Evolutionary conservation across 495 filamentous ascomycete genomes (phyloP).

Genomic region (Trichoderma erinaceum): DNA sequence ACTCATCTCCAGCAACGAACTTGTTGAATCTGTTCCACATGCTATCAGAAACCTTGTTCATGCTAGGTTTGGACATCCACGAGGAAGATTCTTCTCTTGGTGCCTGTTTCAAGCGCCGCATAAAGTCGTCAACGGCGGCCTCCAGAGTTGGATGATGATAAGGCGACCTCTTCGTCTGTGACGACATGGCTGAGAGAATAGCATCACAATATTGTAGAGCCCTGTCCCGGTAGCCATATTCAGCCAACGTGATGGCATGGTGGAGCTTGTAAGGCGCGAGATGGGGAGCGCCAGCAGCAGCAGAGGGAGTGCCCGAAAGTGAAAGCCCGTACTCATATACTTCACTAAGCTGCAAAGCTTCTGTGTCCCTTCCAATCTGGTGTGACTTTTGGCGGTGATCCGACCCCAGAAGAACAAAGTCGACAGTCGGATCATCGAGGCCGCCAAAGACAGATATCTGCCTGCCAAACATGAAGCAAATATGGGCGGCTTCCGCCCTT

Average conservation of each 20-base stretch:
- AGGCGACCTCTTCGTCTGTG: conserved; percentile 73
- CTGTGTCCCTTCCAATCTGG: conserved; percentile 67
- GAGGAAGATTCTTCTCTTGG: conserved; percentile 61
- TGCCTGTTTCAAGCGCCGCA: conserved; percentile 72
- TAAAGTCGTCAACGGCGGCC: conserved; percentile 72
- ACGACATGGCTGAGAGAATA: conserved; percentile 70
- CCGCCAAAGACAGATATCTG: conserved; percentile 64
- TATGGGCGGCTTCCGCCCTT: conserved; percentile 82
- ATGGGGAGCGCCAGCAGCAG: conserved; percentile 61
- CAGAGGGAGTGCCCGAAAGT: conserved; percentile 51
- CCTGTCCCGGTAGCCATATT: conserved; percentile 72
- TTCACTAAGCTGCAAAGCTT: conserved; percentile 82
- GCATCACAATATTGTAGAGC: conserved; percentile 88
- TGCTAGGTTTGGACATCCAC: conserved; percentile 90
- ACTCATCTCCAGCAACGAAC: conserved; percentile 89
- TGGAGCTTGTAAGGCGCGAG: conserved; percentile 83
- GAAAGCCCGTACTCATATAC: conserved; percentile 83
- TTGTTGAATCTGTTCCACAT: conserved; percentile 89
- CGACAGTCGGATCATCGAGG: conserved; percentile 70
- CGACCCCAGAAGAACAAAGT: conserved; percentile 76
- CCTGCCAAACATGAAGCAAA: conserved; percentile 64
- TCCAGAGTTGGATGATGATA: conserved; percentile 77
- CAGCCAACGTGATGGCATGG: conserved; percentile 75
- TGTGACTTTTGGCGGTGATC: conserved; percentile 64
- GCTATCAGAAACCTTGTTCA: conserved; percentile 84